Conservation (phyloP, 2,329 filamentous ascomycete genomes). For the Aspergillus caelatus region DNA sequence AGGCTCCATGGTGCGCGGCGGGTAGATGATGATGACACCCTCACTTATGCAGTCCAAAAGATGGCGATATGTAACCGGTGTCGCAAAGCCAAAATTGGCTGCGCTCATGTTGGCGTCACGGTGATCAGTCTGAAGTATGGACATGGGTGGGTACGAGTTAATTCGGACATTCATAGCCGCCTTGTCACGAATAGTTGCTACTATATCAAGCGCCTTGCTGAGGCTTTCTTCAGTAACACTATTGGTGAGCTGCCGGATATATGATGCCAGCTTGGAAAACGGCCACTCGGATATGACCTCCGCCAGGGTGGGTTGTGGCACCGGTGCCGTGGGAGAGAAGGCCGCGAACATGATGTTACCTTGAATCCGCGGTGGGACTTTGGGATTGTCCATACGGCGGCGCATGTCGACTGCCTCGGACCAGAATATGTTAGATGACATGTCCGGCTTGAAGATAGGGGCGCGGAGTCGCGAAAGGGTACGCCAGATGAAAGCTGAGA, state of each 20-base stretch:
- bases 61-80: slow-evolving; percentile 37
- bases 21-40: slow-evolving; percentile 30
- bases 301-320: slow-evolving; percentile 32
- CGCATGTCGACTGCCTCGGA: slow-evolving; percentile 46
- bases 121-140: slow-evolving; percentile 41
- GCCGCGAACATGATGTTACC: slow-evolving; percentile 39
- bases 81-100: slow-evolving; percentile 43
- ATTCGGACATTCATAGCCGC: slow-evolving; percentile 35
- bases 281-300: slow-evolving; percentile 43
- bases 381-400: slow-evolving; percentile 36
- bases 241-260: slow-evolving; percentile 43
- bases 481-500: slow-evolving; percentile 47
- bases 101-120: slow-evolving; percentile 34
- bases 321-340: slow-evolving; percentile 25
- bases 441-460: slow-evolving; percentile 36
- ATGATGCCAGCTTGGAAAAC: slow-evolving; percentile 38
- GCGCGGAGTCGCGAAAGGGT: slow-evolving; percentile 40
- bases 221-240: slow-evolving; percentile 37
- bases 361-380: slow-evolving; percentile 38
- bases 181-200: slow-evolving; percentile 44
- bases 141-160: slow-evolving; percentile 41
- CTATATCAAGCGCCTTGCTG: slow-evolving; percentile 28
- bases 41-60: slow-evolving; percentile 34
- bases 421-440: slow-evolving; percentile 34
- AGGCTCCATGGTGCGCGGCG: slow-evolving; percentile 25